Conservation (phyloP, 2,329 filamentous ascomycete species). For the Dendryphion nanum region DNA sequence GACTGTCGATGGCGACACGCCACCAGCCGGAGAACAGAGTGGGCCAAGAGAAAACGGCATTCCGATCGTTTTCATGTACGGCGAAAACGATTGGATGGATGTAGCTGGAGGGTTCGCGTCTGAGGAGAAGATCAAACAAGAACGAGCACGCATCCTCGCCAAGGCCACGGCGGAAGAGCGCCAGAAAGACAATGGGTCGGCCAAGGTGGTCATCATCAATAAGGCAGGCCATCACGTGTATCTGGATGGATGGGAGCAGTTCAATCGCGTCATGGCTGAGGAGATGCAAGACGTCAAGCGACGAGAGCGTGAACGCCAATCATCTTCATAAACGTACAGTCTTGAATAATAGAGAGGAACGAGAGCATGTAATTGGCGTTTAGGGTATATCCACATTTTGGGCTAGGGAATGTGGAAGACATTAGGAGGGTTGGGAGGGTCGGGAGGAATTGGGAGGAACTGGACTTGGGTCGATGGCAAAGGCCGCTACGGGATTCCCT, state of each 20-base stretch:
- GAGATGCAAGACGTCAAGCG: conserved; percentile 65
- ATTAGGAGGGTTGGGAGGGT: too few relatives aligned
- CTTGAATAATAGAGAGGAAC: too few relatives aligned
- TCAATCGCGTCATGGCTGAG: conserved; percentile 62
- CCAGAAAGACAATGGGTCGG: conserved; percentile 70
- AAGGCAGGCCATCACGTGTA: conserved; percentile 72
- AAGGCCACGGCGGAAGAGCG: conserved; percentile 67
- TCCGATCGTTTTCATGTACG: conserved; percentile 92
- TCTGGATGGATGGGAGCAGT: conserved; percentile 68
- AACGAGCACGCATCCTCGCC: conserved; percentile 59
- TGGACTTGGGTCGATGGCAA: too few relatives aligned
- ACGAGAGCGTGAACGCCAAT: conserved; percentile 27
- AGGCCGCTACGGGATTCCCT: too few relatives aligned
- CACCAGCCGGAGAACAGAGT: conserved; percentile 13
- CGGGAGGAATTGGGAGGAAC: too few relatives aligned
- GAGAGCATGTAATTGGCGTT: too few relatives aligned
- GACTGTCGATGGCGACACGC: conserved; percentile 23
- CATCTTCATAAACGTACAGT: too few relatives aligned
- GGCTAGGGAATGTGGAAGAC: too few relatives aligned
- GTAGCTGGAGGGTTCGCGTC: conserved; percentile 79
- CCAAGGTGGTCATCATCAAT: conserved; percentile 76
- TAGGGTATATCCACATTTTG: too few relatives aligned
- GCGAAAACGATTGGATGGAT: conserved; percentile 99
- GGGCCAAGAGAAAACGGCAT: conserved; percentile 60
- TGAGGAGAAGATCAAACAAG: conserved; percentile 72